Evolutionary conservation across 2,329 filamentous ascomycete species (phyloP).

Genomic region (Sporothrix curviconia): DNA sequence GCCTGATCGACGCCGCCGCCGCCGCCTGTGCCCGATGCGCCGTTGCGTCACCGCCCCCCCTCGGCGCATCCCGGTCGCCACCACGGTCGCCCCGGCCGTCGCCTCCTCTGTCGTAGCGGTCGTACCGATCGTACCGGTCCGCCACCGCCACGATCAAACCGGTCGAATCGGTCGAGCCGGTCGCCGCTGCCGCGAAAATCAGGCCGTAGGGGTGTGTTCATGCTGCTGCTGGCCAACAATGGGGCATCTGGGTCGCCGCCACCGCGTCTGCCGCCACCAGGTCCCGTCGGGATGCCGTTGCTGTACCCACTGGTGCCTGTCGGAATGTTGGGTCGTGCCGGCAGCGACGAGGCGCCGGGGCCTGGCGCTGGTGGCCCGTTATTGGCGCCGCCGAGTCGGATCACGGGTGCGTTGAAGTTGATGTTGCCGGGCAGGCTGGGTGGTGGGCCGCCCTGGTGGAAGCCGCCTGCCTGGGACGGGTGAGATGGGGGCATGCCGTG

Average conservation of each 20-base stretch:
- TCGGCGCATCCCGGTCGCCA: background rate
- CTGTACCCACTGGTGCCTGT: slow-evolving; percentile 35
- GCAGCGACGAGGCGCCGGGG: slow-evolving; percentile 18
- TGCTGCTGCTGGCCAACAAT: slow-evolving; percentile 27
- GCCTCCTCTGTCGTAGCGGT: background rate
- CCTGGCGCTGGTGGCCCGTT: slow-evolving; percentile 3
- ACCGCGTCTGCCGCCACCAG: slow-evolving; percentile 37
- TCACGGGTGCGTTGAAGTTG: slow-evolving; percentile 95
- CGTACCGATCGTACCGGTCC: slow-evolving; percentile 29
- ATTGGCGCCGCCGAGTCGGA: slow-evolving; percentile 81
- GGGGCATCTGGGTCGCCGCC: slow-evolving; percentile 41
- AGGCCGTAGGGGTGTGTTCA: slow-evolving; percentile 7
- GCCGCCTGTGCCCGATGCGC: slow-evolving; percentile 22
- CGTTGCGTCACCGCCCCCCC: too few species aligned
- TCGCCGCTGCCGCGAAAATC: too few species aligned
- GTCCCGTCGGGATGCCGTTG: background rate
- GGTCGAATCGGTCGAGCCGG: too few species aligned
- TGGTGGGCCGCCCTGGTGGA: too few species aligned
- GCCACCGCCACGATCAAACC: slow-evolving; percentile 32
- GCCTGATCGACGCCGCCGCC: slow-evolving; percentile 55
- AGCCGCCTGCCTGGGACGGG: too few species aligned
- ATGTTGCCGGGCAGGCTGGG: slow-evolving; percentile 84
- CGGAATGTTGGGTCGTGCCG: slow-evolving; percentile 31
- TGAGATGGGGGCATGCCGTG: too few species aligned
- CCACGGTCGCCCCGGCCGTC: background rate